These are phyloP conservation scores for Xenosphaeropsis pyriputrescens DNA, from an alignment of 2,329 filamentous ascomycete genomes.

Conservation along the genomic window DNA sequence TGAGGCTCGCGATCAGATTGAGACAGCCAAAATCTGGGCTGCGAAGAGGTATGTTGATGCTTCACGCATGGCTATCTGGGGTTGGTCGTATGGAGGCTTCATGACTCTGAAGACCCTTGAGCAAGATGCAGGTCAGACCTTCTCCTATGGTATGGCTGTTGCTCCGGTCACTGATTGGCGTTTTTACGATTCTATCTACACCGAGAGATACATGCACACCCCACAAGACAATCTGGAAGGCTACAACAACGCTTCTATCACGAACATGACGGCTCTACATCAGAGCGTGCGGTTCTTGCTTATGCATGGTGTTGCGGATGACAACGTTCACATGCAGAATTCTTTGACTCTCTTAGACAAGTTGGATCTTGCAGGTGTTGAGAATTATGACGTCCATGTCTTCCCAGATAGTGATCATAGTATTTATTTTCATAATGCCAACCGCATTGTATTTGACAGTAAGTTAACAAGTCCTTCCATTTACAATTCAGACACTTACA, in stretches of 20 bases:
- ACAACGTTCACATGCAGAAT: conserved; percentile 97
- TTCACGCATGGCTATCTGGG: conserved; percentile 82
- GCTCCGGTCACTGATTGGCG: conserved; percentile 98
- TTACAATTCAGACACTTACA: background rate
- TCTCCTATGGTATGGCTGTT: conserved; percentile 95
- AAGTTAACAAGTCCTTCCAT: conserved; percentile 30
- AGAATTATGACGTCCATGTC: conserved; percentile 94
- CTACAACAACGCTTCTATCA: conserved; percentile 63
- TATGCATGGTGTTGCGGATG: conserved; percentile 93
- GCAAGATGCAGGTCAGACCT: conserved; percentile 75
- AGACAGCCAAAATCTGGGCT: conserved; percentile 73
- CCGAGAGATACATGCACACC: conserved; percentile 93
- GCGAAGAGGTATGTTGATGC: conserved; percentile 71
- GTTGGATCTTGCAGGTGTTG: conserved; percentile 63
- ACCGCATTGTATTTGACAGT: conserved; percentile 87
- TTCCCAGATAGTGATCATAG: conserved; percentile 94
- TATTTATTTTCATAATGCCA: conserved; percentile 90
- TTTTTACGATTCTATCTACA: conserved; percentile 90
- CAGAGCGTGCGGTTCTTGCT: conserved; percentile 77
- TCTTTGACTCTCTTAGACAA: conserved; percentile 77
- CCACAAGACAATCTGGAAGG: conserved; percentile 69
- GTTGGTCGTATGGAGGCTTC: conserved; percentile 96
- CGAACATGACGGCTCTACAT: conserved; percentile 56
- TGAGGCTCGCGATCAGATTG: conserved; percentile 85
- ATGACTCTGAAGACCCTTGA: conserved; percentile 91